Evolutionary conservation across 2,329 filamentous ascomycete genomes (phyloP), one percentile per base, ranked within the genome.

Genomic region (Lasiodiplodia theobromae): DNA sequence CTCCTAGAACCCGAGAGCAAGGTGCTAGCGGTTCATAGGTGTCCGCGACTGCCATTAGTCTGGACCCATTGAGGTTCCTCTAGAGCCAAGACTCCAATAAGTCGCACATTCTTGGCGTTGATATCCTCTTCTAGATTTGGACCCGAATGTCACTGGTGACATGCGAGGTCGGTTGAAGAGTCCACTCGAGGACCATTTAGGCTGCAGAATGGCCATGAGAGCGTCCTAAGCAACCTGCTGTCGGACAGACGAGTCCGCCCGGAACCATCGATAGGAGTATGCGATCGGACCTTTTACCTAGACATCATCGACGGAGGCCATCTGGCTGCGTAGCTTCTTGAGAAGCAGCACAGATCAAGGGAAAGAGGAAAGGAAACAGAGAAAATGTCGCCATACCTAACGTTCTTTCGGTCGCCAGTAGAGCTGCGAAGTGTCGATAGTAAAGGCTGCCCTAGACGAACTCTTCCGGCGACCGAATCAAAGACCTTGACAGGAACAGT

Each of bases 251-350:
- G 34, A 47, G 38, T 18, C n/a, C 37, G 18, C 47, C 47, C 23
- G 28, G 47, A 63, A 68, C 56, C 66, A 56, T 62, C 21, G 28
- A 18, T 21, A 7, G 56, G 23, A 44, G 21, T 34, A 14, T 62
- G 65, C 57, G 57, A 63, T 68, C 66, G 57, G 57, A 68, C 66
- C 66, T 68, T 68, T 68, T 68, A 68, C 66, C 66, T 40, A 31
- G 21, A 25, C 66, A 63, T 68, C 66, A 63, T 68, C 12, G 66
- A 68, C 49, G 49, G n/a, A 7, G n/a, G n/a, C 10, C 12, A 49
- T 3, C 25, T 34, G n/a, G 4, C 47, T 14, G 14, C n/a, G 31
- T 2, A 21, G 47, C 31, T 14, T 16, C 14, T n/a, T 10, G 10
- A 31, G n/a, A 52, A 49, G 44, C n/a, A n/a, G 12, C n/a, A 21